Evolutionary conservation across 345 rosid species (phyloP).

Genomic region (Ceriops tagal): DNA sequence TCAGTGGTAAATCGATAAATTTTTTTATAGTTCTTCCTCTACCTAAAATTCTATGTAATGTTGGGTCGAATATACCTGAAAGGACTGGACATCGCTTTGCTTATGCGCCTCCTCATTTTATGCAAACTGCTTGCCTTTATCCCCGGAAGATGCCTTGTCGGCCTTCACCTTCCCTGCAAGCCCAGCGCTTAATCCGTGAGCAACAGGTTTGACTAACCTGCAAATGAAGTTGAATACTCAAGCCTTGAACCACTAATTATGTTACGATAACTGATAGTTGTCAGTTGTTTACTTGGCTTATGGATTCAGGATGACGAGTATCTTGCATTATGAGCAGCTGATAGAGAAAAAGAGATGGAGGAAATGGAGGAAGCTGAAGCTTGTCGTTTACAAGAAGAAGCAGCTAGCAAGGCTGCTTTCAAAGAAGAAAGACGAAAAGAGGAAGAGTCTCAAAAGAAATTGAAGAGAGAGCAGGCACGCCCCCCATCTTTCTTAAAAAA

Average conservation of each 20-base stretch:
- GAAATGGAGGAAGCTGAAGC: conserved; percentile 84
- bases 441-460: conserved; percentile 65
- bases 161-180: conserved; percentile 87
- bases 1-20: too few species aligned
- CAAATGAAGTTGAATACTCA: background rate
- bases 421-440: conserved; percentile 67
- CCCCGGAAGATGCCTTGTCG: conserved; percentile 58
- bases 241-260: background rate
- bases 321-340: conserved; percentile 91
- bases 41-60: conserved; percentile 45
- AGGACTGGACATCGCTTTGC: conserved; percentile 51
- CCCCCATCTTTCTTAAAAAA: background rate
- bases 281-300: conserved; percentile 1
- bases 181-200: conserved; percentile 93
- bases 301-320: conserved; percentile 86
- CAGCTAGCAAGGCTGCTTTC: conserved; percentile 67
- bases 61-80: conserved; percentile 91
- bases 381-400: conserved; percentile 65
- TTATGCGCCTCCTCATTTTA: conserved; percentile 59
- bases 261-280: background rate
- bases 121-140: conserved; percentile 44
- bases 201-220: conserved; percentile 64
- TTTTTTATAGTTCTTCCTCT: too few species aligned
- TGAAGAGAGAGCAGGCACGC: conserved; percentile 68
- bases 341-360: conserved; percentile 81